Evolutionary conservation across 2,329 filamentous ascomycete genomes (phyloP), one percentile per base, ranked within the genome.

Genomic region (Fusarium sp.): DNA sequence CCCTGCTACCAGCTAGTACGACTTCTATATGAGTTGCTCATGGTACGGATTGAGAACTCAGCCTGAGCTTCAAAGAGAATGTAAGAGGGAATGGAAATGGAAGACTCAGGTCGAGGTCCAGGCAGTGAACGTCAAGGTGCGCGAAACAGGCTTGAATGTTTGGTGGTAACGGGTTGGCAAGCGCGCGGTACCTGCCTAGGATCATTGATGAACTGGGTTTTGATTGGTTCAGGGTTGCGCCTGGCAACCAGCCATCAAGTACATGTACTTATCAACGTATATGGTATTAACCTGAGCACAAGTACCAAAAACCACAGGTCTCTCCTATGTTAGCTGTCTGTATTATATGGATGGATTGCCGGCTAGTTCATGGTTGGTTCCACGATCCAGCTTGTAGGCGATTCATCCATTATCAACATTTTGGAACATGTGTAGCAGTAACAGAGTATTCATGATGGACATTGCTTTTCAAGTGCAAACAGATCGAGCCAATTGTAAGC

Each of bases 1-100:
- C 63, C 63, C 67, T 72, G 50, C 73, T 75, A 76, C 64, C 68
- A 73, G 60, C 73, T 73, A 55, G 57, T 65, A 63, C 57, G 58
- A 62, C 63, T 63, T 64, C 62, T 58, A 58, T 58, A 59, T 55
- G 61, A 68, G 59, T 70, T 62, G 63, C 66, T 60, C 73, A 75
- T 75, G 70, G 57, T 75, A 75, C 40, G 44, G 45, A 30, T 63
- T 73, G 58, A 58, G 32, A 61, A 64, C 55, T 68, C 59, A 53
- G 56, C 62, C 66, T 66, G 60, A 66, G 60, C 66, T 62, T 65
- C 22, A 54, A 51, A 34, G 59, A 53, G 62, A 59, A 62, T 58
- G 59, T 51, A 53, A 42, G 50, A 54, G 49, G 25, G 14, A 45
- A 54, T 59, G 55, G 46, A 57, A 60, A 38, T n/a, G 34, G 34